These are phyloP conservation scores for Aspergillus tamarii DNA, from an alignment of 2,329 filamentous ascomycete species.

Conservation along the genomic window DNA sequence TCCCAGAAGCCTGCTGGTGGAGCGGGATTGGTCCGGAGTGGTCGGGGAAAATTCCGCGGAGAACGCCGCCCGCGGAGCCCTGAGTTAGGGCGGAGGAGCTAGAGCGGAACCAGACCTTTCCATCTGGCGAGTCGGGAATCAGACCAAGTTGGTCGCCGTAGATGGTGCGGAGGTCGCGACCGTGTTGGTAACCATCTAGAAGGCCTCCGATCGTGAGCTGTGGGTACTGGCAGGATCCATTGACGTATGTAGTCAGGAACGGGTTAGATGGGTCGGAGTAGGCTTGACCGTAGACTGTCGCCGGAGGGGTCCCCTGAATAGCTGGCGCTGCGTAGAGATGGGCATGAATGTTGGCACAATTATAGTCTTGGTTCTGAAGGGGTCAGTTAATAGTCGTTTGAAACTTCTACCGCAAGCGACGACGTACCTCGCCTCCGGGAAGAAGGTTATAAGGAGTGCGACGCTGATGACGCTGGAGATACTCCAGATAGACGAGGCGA, in stretches of 20 bases:
- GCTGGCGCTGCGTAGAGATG: constrained; percentile 39
- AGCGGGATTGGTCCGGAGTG: constrained; percentile 37
- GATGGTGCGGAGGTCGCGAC: constrained; percentile 37
- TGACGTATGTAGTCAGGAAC: constrained; percentile 34
- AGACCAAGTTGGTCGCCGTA: constrained; percentile 38
- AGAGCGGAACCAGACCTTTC: constrained; percentile 41
- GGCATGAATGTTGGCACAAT: constrained; percentile 41
- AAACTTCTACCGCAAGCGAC: background rate
- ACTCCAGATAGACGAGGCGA: constrained; percentile 42
- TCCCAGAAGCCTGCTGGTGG: constrained; percentile 40
- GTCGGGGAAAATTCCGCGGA: constrained; percentile 43
- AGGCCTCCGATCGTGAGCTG: constrained; percentile 45
- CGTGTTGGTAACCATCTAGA: constrained; percentile 43
- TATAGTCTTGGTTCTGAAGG: constrained; percentile 39
- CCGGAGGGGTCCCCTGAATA: constrained; percentile 21
- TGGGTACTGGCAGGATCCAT: constrained; percentile 43
- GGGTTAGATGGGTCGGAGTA: constrained; percentile 42
- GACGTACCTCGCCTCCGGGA: constrained; percentile 40
- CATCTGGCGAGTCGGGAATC: constrained; percentile 33
- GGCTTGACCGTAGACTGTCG: constrained; percentile 40
- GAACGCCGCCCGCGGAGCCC: constrained; percentile 40
- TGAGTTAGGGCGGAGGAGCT: constrained; percentile 42
- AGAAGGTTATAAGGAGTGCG: constrained; percentile 45
- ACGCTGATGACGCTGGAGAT: constrained; percentile 44
- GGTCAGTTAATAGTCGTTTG: background rate